phyloP scores from a whole-genome alignment of 2,329 filamentous ascomycete species.

The Dryadomyces sulphureus region DNA sequence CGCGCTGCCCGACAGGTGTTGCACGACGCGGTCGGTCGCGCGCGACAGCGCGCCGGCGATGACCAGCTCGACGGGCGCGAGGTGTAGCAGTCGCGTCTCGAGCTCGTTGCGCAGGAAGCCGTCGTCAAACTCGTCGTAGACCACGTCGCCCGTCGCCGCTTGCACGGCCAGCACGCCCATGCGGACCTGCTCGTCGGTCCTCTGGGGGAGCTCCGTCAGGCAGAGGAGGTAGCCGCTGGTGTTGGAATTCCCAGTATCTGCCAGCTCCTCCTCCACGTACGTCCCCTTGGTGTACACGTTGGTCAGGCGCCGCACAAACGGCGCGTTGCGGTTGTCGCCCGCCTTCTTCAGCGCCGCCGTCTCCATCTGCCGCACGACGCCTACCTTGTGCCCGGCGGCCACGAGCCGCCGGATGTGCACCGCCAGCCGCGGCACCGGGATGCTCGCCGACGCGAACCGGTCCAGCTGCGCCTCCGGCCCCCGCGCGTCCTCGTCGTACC shows the following conservation, averaged over 20 bases:
- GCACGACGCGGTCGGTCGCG: constrained; percentile 81
- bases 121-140: constrained; percentile 92
- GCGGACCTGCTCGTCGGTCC: constrained; percentile 74
- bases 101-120: constrained; percentile 96
- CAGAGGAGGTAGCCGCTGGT: constrained; percentile 82
- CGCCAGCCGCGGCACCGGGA: constrained; percentile 78
- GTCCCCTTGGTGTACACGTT: constrained; percentile 97
- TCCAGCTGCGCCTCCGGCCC: constrained; percentile 65
- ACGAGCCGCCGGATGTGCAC: constrained; percentile 92
- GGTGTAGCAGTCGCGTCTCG: constrained; percentile 87
- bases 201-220: constrained; percentile 70
- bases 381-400: constrained; percentile 86
- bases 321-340: constrained; percentile 84
- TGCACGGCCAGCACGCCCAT: constrained; percentile 90
- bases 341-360: constrained; percentile 92
- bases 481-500: constrained; percentile 86
- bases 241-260: constrained; percentile 46
- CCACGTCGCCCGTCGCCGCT: constrained; percentile 86
- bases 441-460: constrained; percentile 87
- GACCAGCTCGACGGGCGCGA: constrained; percentile 88
- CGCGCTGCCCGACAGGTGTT: constrained; percentile 76
- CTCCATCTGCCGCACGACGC: constrained; percentile 85
- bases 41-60: constrained; percentile 83
- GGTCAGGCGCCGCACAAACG: constrained; percentile 83
- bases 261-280: constrained; percentile 86